Percentiles rank a stretch among this genome's conserved stretches.
phyloP scores from a whole-genome alignment of 371 early-diverging fungal genomes.

The Entomophthora muscae region DNA sequence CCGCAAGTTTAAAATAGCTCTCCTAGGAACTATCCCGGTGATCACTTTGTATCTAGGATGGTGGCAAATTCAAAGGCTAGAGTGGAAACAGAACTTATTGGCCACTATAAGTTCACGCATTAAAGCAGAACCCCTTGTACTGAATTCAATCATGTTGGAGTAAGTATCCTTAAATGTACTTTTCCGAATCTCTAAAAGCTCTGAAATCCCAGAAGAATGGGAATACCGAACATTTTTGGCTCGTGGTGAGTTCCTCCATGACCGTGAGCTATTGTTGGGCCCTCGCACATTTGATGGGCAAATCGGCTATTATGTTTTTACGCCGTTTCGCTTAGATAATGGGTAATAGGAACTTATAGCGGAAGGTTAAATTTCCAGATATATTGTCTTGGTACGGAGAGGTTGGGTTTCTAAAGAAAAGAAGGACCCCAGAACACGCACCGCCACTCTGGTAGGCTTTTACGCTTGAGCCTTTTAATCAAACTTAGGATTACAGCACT shows the following conservation, averaged over 20 bases:
- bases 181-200: no score
- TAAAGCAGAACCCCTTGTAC: conserved; percentile 37
- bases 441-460: conserved; percentile 26
- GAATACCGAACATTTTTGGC: conserved; percentile 55
- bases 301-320: conserved; percentile 62
- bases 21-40: conserved; percentile 44
- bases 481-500: conserved; percentile 17
- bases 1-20: neutral
- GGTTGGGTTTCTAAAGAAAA: conserved; percentile 74
- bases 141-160: conserved; percentile 12
- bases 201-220: conserved; percentile 31
- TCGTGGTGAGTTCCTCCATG: conserved; percentile 46
- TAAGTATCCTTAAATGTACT: neutral
- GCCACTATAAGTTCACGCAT: conserved; percentile 49
- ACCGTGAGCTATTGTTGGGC: conserved; percentile 58
- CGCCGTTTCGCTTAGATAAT: conserved; percentile 63
- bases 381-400: conserved; percentile 59
- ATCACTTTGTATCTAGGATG: conserved; percentile 67
- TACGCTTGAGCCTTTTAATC: neutral
- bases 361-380: conserved; percentile 10
- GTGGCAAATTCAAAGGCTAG: conserved; percentile 81
- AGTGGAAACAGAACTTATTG: conserved; percentile 75
- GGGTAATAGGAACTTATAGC: conserved; percentile 19
- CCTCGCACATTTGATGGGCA: conserved; percentile 57
- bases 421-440: conserved; percentile 30